Evolutionary conservation across 2,329 filamentous ascomycete species (phyloP), one percentile per base, ranked within the genome.

Genomic region (Trichoderma sp.): DNA sequence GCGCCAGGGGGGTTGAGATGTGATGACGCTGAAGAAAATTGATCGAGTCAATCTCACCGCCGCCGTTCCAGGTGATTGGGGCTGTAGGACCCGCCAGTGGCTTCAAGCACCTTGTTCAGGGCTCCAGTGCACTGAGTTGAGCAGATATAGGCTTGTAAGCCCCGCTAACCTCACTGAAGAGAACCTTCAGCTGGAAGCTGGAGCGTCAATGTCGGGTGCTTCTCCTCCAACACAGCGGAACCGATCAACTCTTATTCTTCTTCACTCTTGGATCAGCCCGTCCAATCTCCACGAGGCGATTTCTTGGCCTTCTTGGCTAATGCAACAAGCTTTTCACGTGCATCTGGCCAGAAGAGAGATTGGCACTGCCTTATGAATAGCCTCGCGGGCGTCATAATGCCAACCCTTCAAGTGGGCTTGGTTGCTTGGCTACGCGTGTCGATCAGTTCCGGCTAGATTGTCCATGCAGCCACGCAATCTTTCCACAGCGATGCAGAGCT

Each of bases 261-360:
- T 35, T 8, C 27, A 14, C 11, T 33, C n/a, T 7, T 1, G 31
- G 4, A 8, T 7, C 31, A 63, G 9, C 31, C 29, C 60, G 60
- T 3, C 11, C 6, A 1, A 50, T 21, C 31, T 16, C 62, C 31
- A 24, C 18, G 12, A 27, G n/a, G 41, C 35, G 53, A 33, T 56
- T 38, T 53, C 71, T 74, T 74, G 62, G 62, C 41, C 41, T 71
- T 65, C 41, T 65, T 56, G 41, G 71, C 63, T 27, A n/a, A 74
- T 38, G 41, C 71, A 7, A 45, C 21, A 38, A 59, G 21, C 45
- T 53, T 31, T 67, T 45, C 71, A 74, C 71, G 71, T 74, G 71
- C 27, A 64, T 56, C 45, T 21, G 24, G 18, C 5, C 14, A 6
- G 24, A 21, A 4, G 29, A 73, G n/a, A 59, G 71, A 73, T 73